Evolutionary conservation across 1,139 yeast genomes (phyloP), one percentile per base, ranked within the genome.

Genomic region (Kurtzmaniella natalensis): DNA sequence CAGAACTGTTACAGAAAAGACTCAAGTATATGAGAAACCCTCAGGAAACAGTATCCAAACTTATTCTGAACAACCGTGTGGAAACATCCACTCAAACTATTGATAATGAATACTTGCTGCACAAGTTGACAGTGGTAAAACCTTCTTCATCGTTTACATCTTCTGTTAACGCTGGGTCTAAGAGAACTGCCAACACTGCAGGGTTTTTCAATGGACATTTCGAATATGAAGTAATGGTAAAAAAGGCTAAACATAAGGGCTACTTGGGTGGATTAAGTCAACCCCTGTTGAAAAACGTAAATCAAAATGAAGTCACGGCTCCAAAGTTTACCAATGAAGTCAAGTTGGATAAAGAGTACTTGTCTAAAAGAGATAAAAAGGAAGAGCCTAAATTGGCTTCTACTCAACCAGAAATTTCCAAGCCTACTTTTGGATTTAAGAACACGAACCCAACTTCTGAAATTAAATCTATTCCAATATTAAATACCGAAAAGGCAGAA

Each of bases 51-150:
- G 29, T 38, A 2, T 40, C 47, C 3, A 50, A 50, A 14, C 29
- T 31, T 18, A 24, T 31, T 5, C 25, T 38, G 6, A 39, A 36
- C 3, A 53, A 50, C 31, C 51, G 48, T 31, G 71, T 67, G 5
- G 73, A 69, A 39, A 60, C 69, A 1, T 41, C 68, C 2, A 69
- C 75, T 3, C 75, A 69, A 42, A 69, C 74, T 2, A 66, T 59
- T 38, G 59, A 62, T 42, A 26, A 46, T 18, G 51, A 53, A 23
- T 61, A 51, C 31, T 51, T 68, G 33, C 48, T 55, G 23, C 50
- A 49, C 20, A 45, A 51, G 15, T 50, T 62, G 34, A 50, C 53
- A 28, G 56, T 55, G 37, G 49, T 5, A 18, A 26, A 26, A 26
- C 29, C 18, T 17, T 9, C 11, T 17, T 5, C n/a, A 11, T 11